Percentiles rank a stretch among this genome's conserved stretches.
Evolutionary conservation across 108 stramenopile genomes (phyloP).

Genomic region (Skeletonema tropicum): DNA sequence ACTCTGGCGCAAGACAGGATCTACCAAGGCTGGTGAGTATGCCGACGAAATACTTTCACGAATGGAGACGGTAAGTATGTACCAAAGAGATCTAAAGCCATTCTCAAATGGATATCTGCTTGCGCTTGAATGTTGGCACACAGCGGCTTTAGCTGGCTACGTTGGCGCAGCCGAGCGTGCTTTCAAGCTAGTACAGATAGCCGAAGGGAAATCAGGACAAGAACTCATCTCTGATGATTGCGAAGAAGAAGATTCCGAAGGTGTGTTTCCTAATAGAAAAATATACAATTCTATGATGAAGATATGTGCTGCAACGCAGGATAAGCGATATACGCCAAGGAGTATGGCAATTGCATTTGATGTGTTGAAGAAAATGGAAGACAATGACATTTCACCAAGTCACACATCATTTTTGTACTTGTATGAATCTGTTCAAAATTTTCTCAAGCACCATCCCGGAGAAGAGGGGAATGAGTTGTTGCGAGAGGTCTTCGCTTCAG

Average conservation of each 20-base stretch:
- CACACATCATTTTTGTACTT: conserved; percentile 21
- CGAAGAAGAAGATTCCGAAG: not conserved
- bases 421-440: conserved; percentile 35
- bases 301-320: conserved; percentile 28
- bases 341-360: conserved; percentile 44
- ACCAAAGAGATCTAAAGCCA: conserved; percentile 20
- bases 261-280: not conserved
- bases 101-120: conserved; percentile 27
- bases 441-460: conserved; percentile 32
- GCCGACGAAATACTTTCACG: conserved; percentile 50
- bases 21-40: conserved; percentile 42
- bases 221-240: not conserved
- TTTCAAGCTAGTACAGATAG: conserved; percentile 21
- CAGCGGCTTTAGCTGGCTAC: conserved; percentile 33
- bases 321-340: conserved; percentile 14
- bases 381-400: conserved; percentile 20
- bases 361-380: conserved; percentile 37
- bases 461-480: conserved; percentile 20
- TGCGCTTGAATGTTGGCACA: conserved; percentile 42
- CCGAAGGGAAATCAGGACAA: conserved; percentile 27
- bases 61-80: conserved; percentile 41
- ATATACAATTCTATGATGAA: conserved; percentile 26
- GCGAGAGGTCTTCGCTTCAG: conserved; percentile 22
- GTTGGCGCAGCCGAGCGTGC: conserved; percentile 46
- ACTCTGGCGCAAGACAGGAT: conserved; percentile 39